Evolutionary conservation across 768 basidiomycete species (phyloP).

Genomic region (Hebeloma cylindrosporum): DNA sequence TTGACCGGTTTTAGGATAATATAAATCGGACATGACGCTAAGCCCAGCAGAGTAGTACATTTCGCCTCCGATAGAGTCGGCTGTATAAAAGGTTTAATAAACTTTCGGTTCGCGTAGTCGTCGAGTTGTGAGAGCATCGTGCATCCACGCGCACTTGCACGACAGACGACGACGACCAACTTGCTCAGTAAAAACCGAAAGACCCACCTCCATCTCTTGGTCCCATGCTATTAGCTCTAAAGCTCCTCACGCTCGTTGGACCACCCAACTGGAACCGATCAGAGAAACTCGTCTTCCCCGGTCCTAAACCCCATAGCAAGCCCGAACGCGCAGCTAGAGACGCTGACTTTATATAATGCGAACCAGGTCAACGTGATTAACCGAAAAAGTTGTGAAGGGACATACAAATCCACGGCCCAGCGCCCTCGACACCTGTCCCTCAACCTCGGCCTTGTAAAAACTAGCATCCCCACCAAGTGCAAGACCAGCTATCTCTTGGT

Average conservation of each 20-base stretch:
- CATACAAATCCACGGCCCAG: constrained; percentile 59
- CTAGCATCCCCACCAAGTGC: constrained; percentile 71
- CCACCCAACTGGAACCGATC: constrained; percentile 96
- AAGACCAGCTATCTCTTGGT: constrained; percentile 58
- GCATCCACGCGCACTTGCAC: too few species aligned
- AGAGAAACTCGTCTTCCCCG: constrained; percentile 54
- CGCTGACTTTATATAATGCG: constrained; percentile 49
- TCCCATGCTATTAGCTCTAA: constrained; percentile 75
- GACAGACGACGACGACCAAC: too few species aligned
- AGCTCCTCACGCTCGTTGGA: constrained; percentile 79
- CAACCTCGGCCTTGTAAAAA: constrained; percentile 73
- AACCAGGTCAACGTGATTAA: background rate
- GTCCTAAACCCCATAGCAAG: constrained; percentile 59
- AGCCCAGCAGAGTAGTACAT: constrained; percentile 76
- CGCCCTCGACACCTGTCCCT: constrained; percentile 60
- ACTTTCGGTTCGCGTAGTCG: too few species aligned
- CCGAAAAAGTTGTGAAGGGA: constrained; percentile 4
- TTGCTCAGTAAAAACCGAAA: background rate
- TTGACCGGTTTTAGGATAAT: constrained; percentile 61
- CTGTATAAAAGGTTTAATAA: constrained; percentile 47
- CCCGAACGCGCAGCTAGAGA: constrained; percentile 77
- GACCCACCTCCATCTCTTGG: constrained; percentile 68
- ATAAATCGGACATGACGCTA: constrained; percentile 74
- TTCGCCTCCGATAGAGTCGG: constrained; percentile 85
- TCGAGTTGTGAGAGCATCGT: background rate